Evolutionary conservation across 805 yeast genomes (phyloP).

Genomic region (Sugiyamaella americana): DNA sequence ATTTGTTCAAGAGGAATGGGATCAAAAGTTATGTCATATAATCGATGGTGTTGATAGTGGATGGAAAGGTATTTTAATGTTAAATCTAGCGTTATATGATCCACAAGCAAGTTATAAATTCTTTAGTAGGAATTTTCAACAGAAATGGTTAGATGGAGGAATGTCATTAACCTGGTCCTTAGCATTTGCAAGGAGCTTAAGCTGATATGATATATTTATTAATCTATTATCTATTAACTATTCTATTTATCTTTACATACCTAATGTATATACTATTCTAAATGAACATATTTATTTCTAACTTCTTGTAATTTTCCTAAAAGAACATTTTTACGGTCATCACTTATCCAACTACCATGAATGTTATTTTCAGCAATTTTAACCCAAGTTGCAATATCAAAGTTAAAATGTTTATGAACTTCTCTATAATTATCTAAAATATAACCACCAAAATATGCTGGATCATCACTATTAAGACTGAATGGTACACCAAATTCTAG

Average conservation of each 20-base stretch:
- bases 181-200: constrained; percentile 39
- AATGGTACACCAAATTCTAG: constrained; percentile 61
- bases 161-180: constrained; percentile 84
- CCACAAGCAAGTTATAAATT: constrained; percentile 57
- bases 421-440: constrained; percentile 66
- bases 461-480: constrained; percentile 72
- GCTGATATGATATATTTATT: background rate
- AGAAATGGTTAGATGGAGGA: constrained; percentile 65
- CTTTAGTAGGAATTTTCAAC: constrained; percentile 52
- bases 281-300: constrained; percentile 4
- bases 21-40: constrained; percentile 39
- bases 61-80: constrained; percentile 66
- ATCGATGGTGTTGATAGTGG: constrained; percentile 39
- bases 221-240: background rate
- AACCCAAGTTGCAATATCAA: constrained; percentile 56
- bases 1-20: constrained; percentile 56
- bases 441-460: constrained; percentile 83
- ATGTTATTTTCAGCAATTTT: constrained; percentile 59
- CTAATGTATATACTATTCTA: background rate
- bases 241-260: background rate
- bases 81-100: constrained; percentile 68
- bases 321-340: constrained; percentile 44
- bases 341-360: constrained; percentile 65
- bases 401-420: constrained; percentile 61
- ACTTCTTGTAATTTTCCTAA: constrained; percentile 21